Percentiles rank a stretch among this genome's conserved stretches.
These are phyloP conservation scores for Scutellaria barbata DNA, from an alignment of 257 asterid genomes.

Conservation along the genomic window DNA sequence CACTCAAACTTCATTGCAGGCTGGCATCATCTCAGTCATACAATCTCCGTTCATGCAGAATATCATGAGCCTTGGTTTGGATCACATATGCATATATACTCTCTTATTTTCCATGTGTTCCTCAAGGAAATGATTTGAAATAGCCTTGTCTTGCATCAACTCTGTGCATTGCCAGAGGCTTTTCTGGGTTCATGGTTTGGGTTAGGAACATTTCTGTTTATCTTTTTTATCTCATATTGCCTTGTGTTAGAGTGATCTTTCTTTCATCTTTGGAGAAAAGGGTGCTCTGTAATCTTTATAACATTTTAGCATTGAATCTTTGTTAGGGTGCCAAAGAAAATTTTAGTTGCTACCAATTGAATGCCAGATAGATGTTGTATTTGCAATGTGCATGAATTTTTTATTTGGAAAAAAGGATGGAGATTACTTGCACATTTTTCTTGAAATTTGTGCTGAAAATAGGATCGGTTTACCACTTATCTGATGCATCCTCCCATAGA, in stretches of 20 bases:
- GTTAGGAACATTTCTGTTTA: neutral
- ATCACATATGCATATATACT: neutral
- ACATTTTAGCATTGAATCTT: neutral
- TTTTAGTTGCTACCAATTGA: neutral
- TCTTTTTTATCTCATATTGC: neutral
- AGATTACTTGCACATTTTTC: neutral
- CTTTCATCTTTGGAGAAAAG: no score
- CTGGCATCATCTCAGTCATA: neutral
- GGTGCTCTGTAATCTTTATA: neutral
- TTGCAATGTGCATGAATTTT: neutral
- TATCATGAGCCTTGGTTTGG: neutral
- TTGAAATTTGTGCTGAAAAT: neutral
- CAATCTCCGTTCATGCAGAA: neutral
- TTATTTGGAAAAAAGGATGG: neutral
- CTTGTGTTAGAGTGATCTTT: neutral
- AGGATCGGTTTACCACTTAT: no score
- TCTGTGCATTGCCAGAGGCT: neutral
- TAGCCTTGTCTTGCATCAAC: neutral
- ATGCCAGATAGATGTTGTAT: neutral
- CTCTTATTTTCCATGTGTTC: neutral
- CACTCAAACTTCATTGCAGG: slow-evolving; percentile 31
- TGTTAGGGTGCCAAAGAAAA: slow-evolving; percentile 9
- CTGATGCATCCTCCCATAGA: no score
- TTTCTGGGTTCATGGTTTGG: neutral
- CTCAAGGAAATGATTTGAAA: neutral